Percentiles rank a stretch among this genome's conserved stretches.
Evolutionary conservation across 2,329 filamentous ascomycete species (phyloP).

Genomic region (Microdochium trichocladiopsis): DNA sequence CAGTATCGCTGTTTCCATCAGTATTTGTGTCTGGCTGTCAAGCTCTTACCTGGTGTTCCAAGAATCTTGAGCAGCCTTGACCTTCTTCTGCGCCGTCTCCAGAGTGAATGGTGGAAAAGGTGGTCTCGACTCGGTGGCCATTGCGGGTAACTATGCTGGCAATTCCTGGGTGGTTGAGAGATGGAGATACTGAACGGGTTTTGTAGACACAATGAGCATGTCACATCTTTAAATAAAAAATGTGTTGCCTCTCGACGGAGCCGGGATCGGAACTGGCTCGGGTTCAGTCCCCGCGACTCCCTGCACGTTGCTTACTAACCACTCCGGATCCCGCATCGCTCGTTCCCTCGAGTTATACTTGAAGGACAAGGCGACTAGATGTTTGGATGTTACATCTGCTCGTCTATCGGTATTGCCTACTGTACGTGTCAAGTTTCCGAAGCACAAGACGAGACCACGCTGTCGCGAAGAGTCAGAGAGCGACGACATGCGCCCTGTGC

Average conservation of each 20-base stretch:
- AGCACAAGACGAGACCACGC: not conserved
- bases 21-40: not conserved
- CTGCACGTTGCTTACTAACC: not conserved
- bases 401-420: not conserved
- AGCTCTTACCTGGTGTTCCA: constrained; percentile 67
- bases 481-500: not conserved
- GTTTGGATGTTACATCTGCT: not conserved
- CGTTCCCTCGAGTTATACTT: not conserved
- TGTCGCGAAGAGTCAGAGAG: not conserved
- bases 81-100: constrained; percentile 66
- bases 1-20: not conserved
- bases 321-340: not conserved
- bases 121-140: constrained; percentile 14
- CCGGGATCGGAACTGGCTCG: not conserved
- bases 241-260: not conserved
- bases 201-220: not conserved
- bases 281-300: not conserved
- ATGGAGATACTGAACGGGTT: not conserved
- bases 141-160: not conserved
- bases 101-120: constrained; percentile 66
- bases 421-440: not conserved
- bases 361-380: not conserved
- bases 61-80: constrained; percentile 75
- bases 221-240: not conserved
- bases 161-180: not conserved